Evolutionary conservation across 176 grass and related monocot species (phyloP), one percentile per base, ranked within the genome.

Genomic region (Alopecurus myosuroides): DNA sequence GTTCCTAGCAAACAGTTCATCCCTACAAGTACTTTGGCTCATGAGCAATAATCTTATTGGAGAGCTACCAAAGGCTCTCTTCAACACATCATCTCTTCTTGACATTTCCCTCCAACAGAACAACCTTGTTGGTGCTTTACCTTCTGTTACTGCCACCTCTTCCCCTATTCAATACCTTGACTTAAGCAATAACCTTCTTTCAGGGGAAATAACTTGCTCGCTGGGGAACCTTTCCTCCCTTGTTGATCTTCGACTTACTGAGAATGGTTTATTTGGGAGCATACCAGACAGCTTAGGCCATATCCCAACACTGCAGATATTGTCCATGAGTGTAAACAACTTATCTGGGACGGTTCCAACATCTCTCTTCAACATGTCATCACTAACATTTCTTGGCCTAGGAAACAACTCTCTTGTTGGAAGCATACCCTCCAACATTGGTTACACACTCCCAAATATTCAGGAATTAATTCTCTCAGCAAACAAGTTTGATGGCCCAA

Each of bases 211-310:
- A 9, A 88, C 93, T 18, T n/a, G 79, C 46, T 85, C 94, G 18
- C 19, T 97, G 64, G 89, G 89, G 22, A 89, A 92, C 13, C 57
- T 93, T 23, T 88, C 82, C 0, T 60, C 76, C 20, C 66, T 97
- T 6, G 11, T 82, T 9, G n/a, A n/a, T n/a, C n/a, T n/a, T n/a
- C n/a, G n/a, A n/a, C n/a, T n/a, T n/a, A n/a, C n/a, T n/a, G n/a
- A n/a, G n/a, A n/a, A n/a, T n/a, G n/a, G n/a, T n/a, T n/a, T n/a
- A n/a, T n/a, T n/a, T n/a, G n/a, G n/a, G n/a, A n/a, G n/a, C n/a
- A n/a, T n/a, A n/a, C n/a, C n/a, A n/a, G n/a, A n/a, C n/a, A 77
- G 36, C 55, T 40, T 90, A 64, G 35, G 72, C 10, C 39, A 46
- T 13, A 40, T 82, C 52, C 29, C 61, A 8, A 26, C 14, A 40